phyloP scores from a whole-genome alignment of 1,284 basidiomycete genomes.

The Ustilago vetiveriae region DNA sequence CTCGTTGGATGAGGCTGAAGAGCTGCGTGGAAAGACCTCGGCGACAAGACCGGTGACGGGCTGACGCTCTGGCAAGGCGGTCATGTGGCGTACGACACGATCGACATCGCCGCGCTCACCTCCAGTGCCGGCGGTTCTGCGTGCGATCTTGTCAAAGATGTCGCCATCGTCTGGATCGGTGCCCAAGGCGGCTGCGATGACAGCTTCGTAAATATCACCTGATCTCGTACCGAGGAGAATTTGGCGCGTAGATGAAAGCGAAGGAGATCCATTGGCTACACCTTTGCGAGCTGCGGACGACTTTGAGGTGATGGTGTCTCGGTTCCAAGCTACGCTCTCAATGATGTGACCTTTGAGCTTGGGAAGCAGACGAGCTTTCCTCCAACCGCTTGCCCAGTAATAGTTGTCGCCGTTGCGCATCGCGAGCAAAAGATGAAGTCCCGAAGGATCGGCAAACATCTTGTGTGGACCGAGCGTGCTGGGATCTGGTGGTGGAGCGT shows the following conservation, averaged over 20 bases:
- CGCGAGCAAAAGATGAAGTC: slow-evolving; percentile 85
- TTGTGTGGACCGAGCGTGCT: slow-evolving; percentile 43
- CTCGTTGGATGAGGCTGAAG: slow-evolving; percentile 1
- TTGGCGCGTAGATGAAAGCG: slow-evolving; percentile 73
- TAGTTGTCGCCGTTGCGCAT: slow-evolving; percentile 90
- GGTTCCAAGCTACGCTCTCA: slow-evolving; percentile 92
- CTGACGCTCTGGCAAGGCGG: slow-evolving; percentile 56
- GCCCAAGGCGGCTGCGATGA: slow-evolving; percentile 73
- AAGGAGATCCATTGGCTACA: slow-evolving; percentile 4
- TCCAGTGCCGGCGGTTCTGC: slow-evolving; percentile 54
- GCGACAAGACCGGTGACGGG: slow-evolving; percentile 56
- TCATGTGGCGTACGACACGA: slow-evolving; percentile 52
- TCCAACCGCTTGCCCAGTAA: slow-evolving; percentile 72
- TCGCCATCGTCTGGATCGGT: slow-evolving; percentile 69
- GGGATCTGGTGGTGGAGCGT: slow-evolving; percentile 48
- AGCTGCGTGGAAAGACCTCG: slow-evolving; percentile 35
- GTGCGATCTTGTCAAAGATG: slow-evolving; percentile 63
- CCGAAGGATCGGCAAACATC: slow-evolving; percentile 78
- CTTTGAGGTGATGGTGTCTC: neutral
- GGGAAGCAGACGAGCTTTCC: slow-evolving; percentile 51
- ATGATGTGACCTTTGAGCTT: slow-evolving; percentile 83
- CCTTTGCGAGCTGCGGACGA: slow-evolving; percentile 9
- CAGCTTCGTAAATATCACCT: slow-evolving; percentile 69
- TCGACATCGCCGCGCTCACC: slow-evolving; percentile 54
- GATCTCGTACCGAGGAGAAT: slow-evolving; percentile 81